Base-by-base conservation (phyloP, 2,329 filamentous ascomycete species). In the Dactylellina leptospora region DNA sequence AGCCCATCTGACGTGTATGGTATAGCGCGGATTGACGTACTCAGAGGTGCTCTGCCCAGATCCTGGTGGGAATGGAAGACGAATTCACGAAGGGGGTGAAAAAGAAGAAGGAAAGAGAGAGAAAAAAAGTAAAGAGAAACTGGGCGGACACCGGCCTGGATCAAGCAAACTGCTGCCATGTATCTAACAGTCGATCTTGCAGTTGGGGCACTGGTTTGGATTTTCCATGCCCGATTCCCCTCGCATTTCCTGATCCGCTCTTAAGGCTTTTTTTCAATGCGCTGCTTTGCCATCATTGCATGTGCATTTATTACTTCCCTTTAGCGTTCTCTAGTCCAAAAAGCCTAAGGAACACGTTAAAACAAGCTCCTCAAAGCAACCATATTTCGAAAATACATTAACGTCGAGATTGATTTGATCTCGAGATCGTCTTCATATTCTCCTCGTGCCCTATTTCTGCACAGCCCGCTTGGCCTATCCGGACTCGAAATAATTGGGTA, bases 1-100 rank as follows among this genome's bases (percentile, higher is more conserved):
- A 72, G 53, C 59, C 62, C 68, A 59, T 72, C 59, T 63, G 59
- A 63, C 68, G 59, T 64, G 68, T 55, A 38, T 47, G 40, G 61
- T 18, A 72, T 44, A 64, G 51, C 44, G 48, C 25, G 50, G 48
- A 59, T 72, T 72, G 68, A 72, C 68, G 59, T 71, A 55, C 66
- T 51, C 48, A 25, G 25, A 38, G n/a, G 13, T 45, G 44, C 33
- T 53, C 44, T 54, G 54, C 28, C 62, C 53, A 53, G 66, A 62
- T 71, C 58, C 58, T 71, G 48, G 50, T 40, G 18, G 25, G 27
- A 58, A 44, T 27, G 23, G n/a, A 38, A 16, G 22, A 20, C 36
- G 40, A 36, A 62, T 51, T 22, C 56, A 58, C 33, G 45, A 61
- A 55, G 25, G 33, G n/a, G 48, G 13, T 22, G 30, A 51, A 50